These are phyloP conservation scores for Colletotrichum salicis DNA, from an alignment of 2,329 filamentous ascomycete genomes.

Conservation along the genomic window DNA sequence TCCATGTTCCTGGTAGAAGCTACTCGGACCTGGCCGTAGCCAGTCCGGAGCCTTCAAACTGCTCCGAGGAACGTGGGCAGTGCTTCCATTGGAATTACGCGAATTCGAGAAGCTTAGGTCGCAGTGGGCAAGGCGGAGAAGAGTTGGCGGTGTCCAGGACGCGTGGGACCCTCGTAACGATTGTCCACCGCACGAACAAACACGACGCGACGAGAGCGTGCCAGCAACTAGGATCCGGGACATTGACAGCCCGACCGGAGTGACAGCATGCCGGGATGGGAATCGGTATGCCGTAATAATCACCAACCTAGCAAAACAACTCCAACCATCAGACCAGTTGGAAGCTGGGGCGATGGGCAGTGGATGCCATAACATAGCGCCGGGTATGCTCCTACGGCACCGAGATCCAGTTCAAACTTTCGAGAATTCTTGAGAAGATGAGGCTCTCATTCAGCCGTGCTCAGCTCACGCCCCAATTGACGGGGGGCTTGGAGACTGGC, in stretches of 20 bases:
- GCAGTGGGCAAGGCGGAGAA: background rate
- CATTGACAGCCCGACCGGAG: background rate
- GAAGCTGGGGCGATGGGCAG: background rate
- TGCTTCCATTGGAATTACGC: slow-evolving; percentile 5
- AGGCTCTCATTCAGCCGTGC: background rate
- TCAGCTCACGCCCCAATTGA: background rate
- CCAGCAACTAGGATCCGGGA: background rate
- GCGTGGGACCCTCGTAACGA: background rate
- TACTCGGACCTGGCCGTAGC: slow-evolving; percentile 22
- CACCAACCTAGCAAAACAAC: background rate
- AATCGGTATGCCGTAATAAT: background rate
- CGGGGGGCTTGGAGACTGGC: background rate
- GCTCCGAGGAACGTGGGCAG: slow-evolving; percentile 14
- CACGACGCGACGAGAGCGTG: background rate
- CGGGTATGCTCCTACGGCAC: background rate
- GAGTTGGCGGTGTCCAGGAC: background rate
- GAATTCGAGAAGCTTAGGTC: background rate
- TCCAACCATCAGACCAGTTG: background rate
- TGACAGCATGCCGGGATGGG: background rate
- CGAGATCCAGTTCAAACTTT: background rate
- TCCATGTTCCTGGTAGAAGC: slow-evolving; percentile 3
- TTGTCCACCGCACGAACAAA: background rate
- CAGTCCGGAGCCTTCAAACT: slow-evolving; percentile 17
- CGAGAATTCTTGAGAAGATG: background rate
- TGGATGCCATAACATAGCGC: background rate